Percentiles rank a stretch among this genome's conserved stretches.
Evolutionary conservation across 768 basidiomycete genomes (phyloP).

Genomic region (Coprinellus micaceus): DNA sequence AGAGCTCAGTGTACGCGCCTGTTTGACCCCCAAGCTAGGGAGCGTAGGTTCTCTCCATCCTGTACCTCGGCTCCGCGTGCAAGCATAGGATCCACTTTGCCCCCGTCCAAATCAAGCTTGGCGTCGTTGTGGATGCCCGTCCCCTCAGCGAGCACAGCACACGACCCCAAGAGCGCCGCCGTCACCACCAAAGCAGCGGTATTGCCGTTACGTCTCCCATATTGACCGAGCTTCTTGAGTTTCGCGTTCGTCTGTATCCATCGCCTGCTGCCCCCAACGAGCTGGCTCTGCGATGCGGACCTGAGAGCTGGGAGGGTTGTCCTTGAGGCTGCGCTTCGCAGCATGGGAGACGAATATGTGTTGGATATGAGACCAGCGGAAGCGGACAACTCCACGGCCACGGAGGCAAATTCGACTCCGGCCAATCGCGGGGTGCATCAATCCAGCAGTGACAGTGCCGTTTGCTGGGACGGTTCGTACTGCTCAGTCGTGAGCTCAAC

Average conservation of each 20-base stretch:
- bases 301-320: too few species aligned
- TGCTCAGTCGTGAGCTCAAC: too few species aligned
- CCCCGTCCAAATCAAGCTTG: background rate
- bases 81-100: background rate
- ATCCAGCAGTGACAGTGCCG: too few species aligned
- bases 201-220: background rate
- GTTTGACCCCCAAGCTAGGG: conserved; percentile 75
- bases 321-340: too few species aligned
- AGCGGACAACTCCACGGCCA: too few species aligned
- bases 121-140: conserved; percentile 4
- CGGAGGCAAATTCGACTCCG: too few species aligned
- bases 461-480: too few species aligned
- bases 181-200: background rate
- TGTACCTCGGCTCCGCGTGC: background rate
- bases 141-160: background rate
- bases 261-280: too few species aligned
- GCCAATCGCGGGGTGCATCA: too few species aligned
- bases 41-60: conserved; percentile 35
- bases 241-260: background rate
- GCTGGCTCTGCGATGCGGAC: too few species aligned
- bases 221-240: background rate
- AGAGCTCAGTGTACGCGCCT: conserved; percentile 37
- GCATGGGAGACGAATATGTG: too few species aligned
- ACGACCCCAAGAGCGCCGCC: background rate
- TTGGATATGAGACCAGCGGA: too few species aligned